phyloP scores from a whole-genome alignment of 257 asterid species.

The Perilla frutescens region DNA sequence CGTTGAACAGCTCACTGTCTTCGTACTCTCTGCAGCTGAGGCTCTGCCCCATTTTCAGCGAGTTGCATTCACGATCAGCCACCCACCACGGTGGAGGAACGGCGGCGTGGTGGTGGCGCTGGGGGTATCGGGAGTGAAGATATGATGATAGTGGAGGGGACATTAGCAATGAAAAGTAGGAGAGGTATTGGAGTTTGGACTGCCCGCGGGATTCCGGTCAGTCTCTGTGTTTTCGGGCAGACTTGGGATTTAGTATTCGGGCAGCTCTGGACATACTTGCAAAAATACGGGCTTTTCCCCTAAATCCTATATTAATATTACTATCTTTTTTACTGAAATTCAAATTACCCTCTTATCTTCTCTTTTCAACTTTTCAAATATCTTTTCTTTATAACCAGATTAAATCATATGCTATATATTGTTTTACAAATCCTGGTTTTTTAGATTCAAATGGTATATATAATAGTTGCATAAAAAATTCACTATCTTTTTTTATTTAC shows the following conservation, averaged over 20 bases:
- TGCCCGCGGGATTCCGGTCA: conserved; percentile 65
- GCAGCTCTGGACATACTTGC: conserved; percentile 23
- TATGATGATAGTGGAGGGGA: conserved; percentile 32
- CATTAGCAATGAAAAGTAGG: conserved; percentile 19
- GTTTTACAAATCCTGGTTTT: no score
- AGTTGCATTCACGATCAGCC: conserved; percentile 50
- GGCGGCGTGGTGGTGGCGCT: conserved; percentile 44
- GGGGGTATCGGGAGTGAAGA: conserved; percentile 31
- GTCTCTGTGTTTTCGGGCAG: conserved; percentile 45
- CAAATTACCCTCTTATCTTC: not conserved
- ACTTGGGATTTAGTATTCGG: conserved; percentile 33
- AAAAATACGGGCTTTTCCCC: not conserved
- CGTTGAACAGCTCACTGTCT: conserved; percentile 57
- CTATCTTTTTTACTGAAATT: conserved; percentile 19
- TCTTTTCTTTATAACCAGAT: not conserved
- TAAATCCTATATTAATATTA: conserved; percentile 1
- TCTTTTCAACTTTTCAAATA: not conserved
- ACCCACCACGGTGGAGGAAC: conserved; percentile 61
- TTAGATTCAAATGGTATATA: no score
- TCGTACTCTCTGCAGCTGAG: conserved; percentile 58
- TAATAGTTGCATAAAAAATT: no score
- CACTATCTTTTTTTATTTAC: no score
- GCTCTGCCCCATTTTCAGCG: conserved; percentile 65
- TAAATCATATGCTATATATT: no score
- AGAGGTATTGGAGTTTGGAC: conserved; percentile 52